A percentile compares a stretch with the other conserved stretches of the same genome.
These are phyloP conservation scores for Cladosporium sp. DNA, from an alignment of 2,329 filamentous ascomycete genomes.

Conservation along the genomic window DNA sequence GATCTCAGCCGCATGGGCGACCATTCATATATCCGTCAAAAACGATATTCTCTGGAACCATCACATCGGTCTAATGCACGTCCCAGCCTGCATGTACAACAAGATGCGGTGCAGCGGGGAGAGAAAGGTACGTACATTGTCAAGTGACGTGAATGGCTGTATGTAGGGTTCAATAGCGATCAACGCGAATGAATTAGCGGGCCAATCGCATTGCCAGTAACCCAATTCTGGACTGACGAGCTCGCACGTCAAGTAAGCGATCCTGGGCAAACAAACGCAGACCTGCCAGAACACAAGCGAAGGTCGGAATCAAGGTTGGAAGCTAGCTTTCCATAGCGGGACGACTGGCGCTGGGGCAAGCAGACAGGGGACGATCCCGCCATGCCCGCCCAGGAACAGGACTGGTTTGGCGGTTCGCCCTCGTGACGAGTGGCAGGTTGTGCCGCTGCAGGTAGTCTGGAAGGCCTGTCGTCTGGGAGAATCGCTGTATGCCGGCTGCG, in stretches of 20 bases:
- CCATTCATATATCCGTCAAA: conserved; percentile 13
- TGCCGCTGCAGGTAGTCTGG: not conserved
- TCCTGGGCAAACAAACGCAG: conserved; percentile 10
- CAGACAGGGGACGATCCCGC: not conserved
- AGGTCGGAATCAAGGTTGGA: conserved; percentile 13
- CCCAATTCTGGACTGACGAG: not conserved
- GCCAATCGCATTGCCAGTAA: conserved; percentile 3
- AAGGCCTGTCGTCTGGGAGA: conserved; percentile 12
- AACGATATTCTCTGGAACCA: not conserved
- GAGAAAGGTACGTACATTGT: conserved; percentile 4
- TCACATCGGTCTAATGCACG: conserved; percentile 20
- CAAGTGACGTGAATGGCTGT: conserved; percentile 20
- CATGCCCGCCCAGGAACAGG: conserved; percentile 20
- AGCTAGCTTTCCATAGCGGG: conserved; percentile 11
- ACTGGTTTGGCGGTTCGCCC: conserved; percentile 8
- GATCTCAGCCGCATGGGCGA: conserved; percentile 5
- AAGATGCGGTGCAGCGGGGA: conserved; percentile 1
- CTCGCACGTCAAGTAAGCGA: conserved; percentile 6
- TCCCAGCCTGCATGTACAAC: conserved; percentile 21
- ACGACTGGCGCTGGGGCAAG: conserved; percentile 6
- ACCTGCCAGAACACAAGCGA: not conserved
- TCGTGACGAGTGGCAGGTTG: conserved; percentile 14
- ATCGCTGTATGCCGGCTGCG: not conserved
- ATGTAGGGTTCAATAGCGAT: conserved; percentile 20
- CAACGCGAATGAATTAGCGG: not conserved